Evolutionary conservation across 768 basidiomycete species (phyloP), one percentile per base, ranked within the genome.

Genomic region (Panaeolus papilionaceus): DNA sequence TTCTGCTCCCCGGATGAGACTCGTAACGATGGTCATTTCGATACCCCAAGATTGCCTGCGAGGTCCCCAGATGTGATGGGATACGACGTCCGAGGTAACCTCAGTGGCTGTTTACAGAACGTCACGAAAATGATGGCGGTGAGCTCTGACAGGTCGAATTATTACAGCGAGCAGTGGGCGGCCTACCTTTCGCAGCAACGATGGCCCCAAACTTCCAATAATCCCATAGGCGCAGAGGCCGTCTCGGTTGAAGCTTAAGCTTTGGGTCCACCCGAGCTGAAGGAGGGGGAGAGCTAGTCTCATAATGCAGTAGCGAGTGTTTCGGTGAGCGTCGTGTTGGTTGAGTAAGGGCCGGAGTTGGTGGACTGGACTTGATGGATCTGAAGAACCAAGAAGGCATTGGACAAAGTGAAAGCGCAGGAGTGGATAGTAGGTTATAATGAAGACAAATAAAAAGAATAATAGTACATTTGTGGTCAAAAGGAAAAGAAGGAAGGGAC

Each of bases 11-110:
- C 96, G 89, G 85, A 96, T 92, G 73, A 97, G 84, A 67, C 88
- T 89, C n/a, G 88, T 88, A 14, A 95, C 86, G 38, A 97, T 85
- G 2, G 96, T 96, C 93, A 98, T 94, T 79, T 94, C 92, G 64
- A 96, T 89, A 0, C 96, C 95, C 97, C 97, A 99, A 6, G 92
- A 90, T 75, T 92, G 92, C 74, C 89, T 89, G 49, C 92, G 89
- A 0, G 97, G 96, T 3, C 97, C 97, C 82, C 89, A 92, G 45
- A 98, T 80, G 69, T 91, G 88, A 75, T 98, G 92, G 7, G 85
- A 82, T 61, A 97, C 77, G 28, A 98, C 84, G 64, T 94, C 95
- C 12, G 84, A 80, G 3, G 89, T 88, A 49, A 86, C 71, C 68
- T 83, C 82, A 51, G 82, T 84, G 39, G 82, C 82, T 84, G n/a